Conservation (phyloP, 352 stramenopile genomes). For the Thraustochytrium sp. region DNA sequence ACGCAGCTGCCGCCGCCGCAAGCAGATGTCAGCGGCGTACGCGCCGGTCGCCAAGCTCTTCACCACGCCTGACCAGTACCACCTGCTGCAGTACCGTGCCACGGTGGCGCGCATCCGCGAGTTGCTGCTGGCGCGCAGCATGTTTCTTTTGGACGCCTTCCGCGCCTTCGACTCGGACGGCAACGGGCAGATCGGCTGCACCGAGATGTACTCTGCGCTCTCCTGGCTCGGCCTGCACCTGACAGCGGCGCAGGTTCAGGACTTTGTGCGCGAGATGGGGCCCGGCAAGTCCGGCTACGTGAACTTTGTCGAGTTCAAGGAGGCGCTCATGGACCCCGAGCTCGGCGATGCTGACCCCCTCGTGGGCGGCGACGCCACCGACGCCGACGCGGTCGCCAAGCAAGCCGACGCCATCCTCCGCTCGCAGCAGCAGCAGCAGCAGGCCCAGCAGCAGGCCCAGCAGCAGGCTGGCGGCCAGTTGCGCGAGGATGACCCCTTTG, state of each 20-base stretch:
- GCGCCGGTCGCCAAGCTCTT: constrained; percentile 95
- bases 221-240: constrained; percentile 68
- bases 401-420: constrained; percentile 53
- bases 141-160: constrained; percentile 66
- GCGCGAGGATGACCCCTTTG: constrained; percentile 8
- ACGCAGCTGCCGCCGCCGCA: constrained; percentile 79
- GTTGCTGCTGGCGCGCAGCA: constrained; percentile 63
- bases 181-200: constrained; percentile 71
- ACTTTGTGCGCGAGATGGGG: constrained; percentile 75
- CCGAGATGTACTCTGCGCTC: constrained; percentile 72
- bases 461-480: neutral
- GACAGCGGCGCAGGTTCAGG: constrained; percentile 56
- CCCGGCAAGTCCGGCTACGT: constrained; percentile 76
- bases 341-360: constrained; percentile 56
- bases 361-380: constrained; percentile 7
- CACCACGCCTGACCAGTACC: constrained; percentile 91
- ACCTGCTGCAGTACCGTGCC: constrained; percentile 77
- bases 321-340: constrained; percentile 65
- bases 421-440: constrained; percentile 36
- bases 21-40: constrained; percentile 87
- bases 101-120: constrained; percentile 68
- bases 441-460: neutral
- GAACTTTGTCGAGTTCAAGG: constrained; percentile 80
- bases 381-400: constrained; percentile 46
- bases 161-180: constrained; percentile 76